Percentiles rank a stretch among this genome's conserved stretches.
phyloP scores from a whole-genome alignment of 169 alveolate species.

The Condylostoma magnum region DNA sequence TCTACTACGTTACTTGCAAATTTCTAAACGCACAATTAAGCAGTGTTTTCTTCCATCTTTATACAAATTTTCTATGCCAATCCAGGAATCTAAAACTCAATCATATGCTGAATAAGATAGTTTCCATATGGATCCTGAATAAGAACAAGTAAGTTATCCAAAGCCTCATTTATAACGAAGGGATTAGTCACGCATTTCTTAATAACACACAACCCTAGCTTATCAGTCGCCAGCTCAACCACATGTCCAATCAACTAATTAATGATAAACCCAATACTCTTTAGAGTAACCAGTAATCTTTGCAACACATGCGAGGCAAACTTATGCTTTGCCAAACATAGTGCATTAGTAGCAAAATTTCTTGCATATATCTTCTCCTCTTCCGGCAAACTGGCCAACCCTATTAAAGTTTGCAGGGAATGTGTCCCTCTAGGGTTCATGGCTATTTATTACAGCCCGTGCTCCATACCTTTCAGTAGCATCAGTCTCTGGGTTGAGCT shows the following conservation, averaged over 20 bases:
- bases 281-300: constrained; percentile 2
- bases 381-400: constrained; percentile 39
- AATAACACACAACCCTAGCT: constrained; percentile 68
- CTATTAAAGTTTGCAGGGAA: constrained; percentile 60
- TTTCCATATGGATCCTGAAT: constrained; percentile 81
- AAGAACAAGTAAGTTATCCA: constrained; percentile 51
- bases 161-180: constrained; percentile 20
- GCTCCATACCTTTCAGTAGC: constrained; percentile 49
- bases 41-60: constrained; percentile 38
- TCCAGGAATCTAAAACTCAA: constrained; percentile 53
- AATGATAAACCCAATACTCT: constrained; percentile 1
- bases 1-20: constrained; percentile 77
- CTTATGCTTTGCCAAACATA: constrained; percentile 40
- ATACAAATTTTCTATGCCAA: constrained; percentile 34
- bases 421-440: constrained; percentile 78
- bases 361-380: constrained; percentile 50
- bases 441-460: constrained; percentile 51
- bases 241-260: constrained; percentile 15
- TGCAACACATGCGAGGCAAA: constrained; percentile 69
- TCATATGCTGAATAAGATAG: constrained; percentile 64
- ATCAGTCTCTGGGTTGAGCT: constrained; percentile 47
- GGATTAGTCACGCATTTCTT: constrained; percentile 45
- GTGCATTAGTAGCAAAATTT: constrained; percentile 37
- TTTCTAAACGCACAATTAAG: constrained; percentile 63
- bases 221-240: constrained; percentile 13